Conservation (phyloP, 805 yeast genomes). For the Lachancea dasiensis region DNA sequence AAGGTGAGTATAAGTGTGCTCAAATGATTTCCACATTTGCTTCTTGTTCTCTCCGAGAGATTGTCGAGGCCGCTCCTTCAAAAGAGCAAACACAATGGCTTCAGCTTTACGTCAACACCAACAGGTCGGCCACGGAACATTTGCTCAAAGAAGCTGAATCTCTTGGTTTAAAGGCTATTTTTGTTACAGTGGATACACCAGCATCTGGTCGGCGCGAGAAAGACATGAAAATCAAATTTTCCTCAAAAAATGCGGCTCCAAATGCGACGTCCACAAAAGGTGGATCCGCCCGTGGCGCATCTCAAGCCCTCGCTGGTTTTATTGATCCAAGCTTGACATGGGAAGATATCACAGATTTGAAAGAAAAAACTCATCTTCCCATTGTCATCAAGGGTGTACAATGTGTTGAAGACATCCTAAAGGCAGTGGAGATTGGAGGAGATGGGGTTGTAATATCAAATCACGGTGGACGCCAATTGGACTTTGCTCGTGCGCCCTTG, state of each 20-base stretch:
- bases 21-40: conserved; percentile 95
- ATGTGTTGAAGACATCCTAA: conserved; percentile 68
- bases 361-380: conserved; percentile 54
- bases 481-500: conserved; percentile 72
- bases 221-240: conserved; percentile 64
- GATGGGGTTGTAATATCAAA: conserved; percentile 80
- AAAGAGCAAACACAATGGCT: conserved; percentile 75
- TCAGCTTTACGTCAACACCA: conserved; percentile 78
- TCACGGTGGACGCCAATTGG: conserved; percentile 89
- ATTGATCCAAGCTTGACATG: conserved; percentile 66
- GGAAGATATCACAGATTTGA: conserved; percentile 57
- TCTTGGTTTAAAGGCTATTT: conserved; percentile 73
- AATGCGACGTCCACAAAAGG: conserved; percentile 45
- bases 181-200: conserved; percentile 91
- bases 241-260: conserved; percentile 33
- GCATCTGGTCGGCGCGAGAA: conserved; percentile 87
- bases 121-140: conserved; percentile 55
- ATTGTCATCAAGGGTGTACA: conserved; percentile 80
- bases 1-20: conserved; percentile 48
- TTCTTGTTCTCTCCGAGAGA: conserved; percentile 82
- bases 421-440: conserved; percentile 65
- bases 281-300: conserved; percentile 74
- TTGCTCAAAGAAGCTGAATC: conserved; percentile 66
- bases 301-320: conserved; percentile 79
- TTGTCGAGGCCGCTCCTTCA: conserved; percentile 59